Evolutionary conservation across 192 early-diverging fungal species (phyloP).

Genomic region (Coemansia sp.): DNA sequence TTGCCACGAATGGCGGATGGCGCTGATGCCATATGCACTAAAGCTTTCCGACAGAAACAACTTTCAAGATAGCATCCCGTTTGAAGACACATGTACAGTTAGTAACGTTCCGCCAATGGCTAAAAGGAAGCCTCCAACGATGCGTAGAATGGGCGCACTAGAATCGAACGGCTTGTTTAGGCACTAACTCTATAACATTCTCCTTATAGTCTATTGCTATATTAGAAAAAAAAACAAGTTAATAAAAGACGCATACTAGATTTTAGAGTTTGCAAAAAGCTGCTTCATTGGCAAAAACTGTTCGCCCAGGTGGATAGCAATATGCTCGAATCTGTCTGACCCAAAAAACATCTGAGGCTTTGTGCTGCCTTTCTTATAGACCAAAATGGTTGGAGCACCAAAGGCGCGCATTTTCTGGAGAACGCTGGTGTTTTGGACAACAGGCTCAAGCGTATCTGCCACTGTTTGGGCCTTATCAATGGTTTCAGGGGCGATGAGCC

Average conservation of each 20-base stretch:
- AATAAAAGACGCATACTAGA: background rate
- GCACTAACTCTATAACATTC: background rate
- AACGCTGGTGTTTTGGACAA: constrained; percentile 17
- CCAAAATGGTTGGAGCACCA: constrained; percentile 46
- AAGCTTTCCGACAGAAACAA: background rate
- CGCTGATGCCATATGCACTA: constrained; percentile 1
- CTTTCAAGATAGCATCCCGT: background rate
- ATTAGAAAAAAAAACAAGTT: background rate
- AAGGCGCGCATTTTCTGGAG: constrained; percentile 30
- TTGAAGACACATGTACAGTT: background rate
- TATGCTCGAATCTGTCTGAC: constrained; percentile 47
- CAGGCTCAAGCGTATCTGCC: constrained; percentile 15
- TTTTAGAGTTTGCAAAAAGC: constrained; percentile 34
- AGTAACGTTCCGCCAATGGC: constrained; percentile 2
- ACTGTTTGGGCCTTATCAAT: constrained; percentile 20
- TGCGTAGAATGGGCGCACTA: background rate
- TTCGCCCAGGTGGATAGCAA: constrained; percentile 36
- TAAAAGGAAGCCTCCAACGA: background rate
- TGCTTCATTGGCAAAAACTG: constrained; percentile 46
- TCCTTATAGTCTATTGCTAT: too few relatives aligned
- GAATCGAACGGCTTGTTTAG: background rate
- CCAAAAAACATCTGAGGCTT: constrained; percentile 45
- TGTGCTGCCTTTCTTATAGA: constrained; percentile 5
- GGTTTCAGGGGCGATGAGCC: constrained; percentile 1
- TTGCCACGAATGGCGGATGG: background rate